phyloP scores from a whole-genome alignment of 345 rosid species.

The Kernera saxatilis region DNA sequence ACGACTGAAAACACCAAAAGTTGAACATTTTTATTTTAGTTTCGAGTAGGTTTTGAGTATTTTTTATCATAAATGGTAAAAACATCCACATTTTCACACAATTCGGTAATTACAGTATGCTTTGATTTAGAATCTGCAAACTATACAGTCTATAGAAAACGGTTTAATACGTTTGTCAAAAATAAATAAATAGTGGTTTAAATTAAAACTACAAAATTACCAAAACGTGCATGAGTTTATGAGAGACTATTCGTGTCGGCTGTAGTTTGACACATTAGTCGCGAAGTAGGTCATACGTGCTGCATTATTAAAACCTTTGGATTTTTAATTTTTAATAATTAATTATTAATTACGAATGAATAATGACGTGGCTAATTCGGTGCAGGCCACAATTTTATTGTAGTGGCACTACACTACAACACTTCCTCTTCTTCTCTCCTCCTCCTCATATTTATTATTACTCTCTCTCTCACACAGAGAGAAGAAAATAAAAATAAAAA shows the following conservation, averaged over 20 bases:
- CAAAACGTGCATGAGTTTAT: not conserved
- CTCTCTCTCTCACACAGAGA: not conserved
- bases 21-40: too few species aligned
- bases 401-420: conserved; percentile 20
- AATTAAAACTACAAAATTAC: not conserved
- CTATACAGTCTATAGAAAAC: too few species aligned
- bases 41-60: too few species aligned
- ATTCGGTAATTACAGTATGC: too few species aligned
- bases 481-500: not conserved
- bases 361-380: conserved; percentile 28
- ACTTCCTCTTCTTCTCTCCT: not conserved
- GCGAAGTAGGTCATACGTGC: conserved; percentile 32
- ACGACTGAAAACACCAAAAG: too few species aligned
- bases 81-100: not conserved
- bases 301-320: not conserved
- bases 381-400: conserved; percentile 25
- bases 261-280: conserved; percentile 21
- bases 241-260: conserved; percentile 28
- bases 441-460: conserved; percentile 19
- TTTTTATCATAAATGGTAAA: too few species aligned
- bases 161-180: too few species aligned
- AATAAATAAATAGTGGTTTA: too few species aligned
- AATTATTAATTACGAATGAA: not conserved
- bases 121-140: too few species aligned
- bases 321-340: not conserved